Evolutionary conservation across 2,329 filamentous ascomycete species (phyloP), one percentile per base, ranked within the genome.

Genomic region (Ramularia endophylla): DNA sequence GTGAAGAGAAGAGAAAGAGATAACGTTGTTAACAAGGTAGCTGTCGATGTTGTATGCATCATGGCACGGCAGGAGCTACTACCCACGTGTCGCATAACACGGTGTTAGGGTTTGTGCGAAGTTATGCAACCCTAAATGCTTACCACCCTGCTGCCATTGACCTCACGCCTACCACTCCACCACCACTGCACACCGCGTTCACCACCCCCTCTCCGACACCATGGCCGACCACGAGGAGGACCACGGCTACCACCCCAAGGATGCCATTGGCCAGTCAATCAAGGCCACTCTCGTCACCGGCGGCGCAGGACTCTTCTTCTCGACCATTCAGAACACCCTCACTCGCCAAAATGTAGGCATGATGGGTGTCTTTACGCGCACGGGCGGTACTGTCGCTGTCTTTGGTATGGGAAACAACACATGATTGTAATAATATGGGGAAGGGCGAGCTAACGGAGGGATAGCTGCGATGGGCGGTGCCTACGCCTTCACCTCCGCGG

Each of bases 301-400:
- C 58, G 69, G 71, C 45, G 76, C 77, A 46, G 88, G 88, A 56
- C 69, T 85, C 61, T 75, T 87, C 65, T 64, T 84, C 46, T 83
- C 87, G 37, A 82, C 85, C 41, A 75, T 94, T 52, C 85, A 89
- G 71, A 97, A 94, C 72, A 87, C 88, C 44, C 76, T 95, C 55
- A 75, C 82, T 41, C 88, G 81, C 71, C 75, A 79, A 63, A 95
- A 95, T 65, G 73, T 92, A 52, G 87, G 88, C 56, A 76, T 81
- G 48, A 78, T 83, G 71, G 85, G 85, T 53, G 76, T 95, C 58
- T 81, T 97, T 62, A 85, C 85, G 34, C 79, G 80, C 58, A 83
- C 81, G 43, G 89, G 88, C 52, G 73, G 81, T 59, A 83, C 83
- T 36, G 84, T 90, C 60, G 83, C 71, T 47, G 62, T 77, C 46